Conservation (phyloP, 768 basidiomycete genomes). For the Phaeotremella fagi region DNA sequence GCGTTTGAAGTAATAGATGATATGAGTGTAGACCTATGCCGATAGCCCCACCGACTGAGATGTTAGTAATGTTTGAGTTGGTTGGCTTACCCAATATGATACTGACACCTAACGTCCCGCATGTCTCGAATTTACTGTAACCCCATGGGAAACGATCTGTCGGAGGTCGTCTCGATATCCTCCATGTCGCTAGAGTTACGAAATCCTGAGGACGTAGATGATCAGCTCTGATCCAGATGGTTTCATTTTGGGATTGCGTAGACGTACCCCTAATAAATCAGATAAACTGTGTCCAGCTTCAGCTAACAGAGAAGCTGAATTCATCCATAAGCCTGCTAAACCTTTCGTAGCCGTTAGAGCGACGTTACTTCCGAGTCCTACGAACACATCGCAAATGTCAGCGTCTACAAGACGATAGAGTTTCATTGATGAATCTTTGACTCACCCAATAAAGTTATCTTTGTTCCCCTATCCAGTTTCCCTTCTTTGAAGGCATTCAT, state of each 20-base stretch:
- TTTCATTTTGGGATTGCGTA: too few relatives aligned
- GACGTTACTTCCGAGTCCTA: slow-evolving; percentile 74
- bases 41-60: slow-evolving; percentile 39
- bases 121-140: slow-evolving; percentile 75
- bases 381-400: background rate
- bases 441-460: slow-evolving; percentile 44
- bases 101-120: slow-evolving; percentile 87
- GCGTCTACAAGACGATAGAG: background rate
- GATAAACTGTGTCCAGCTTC: slow-evolving; percentile 74
- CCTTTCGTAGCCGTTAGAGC: slow-evolving; percentile 79
- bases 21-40: slow-evolving; percentile 77
- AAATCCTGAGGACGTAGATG: too few relatives aligned
- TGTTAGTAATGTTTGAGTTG: slow-evolving; percentile 63
- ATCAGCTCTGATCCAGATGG: too few relatives aligned
- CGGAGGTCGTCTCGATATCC: slow-evolving; percentile 73
- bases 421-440: too few relatives aligned
- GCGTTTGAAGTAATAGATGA: slow-evolving; percentile 64
- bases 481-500: slow-evolving; percentile 37
- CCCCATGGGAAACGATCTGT: slow-evolving; percentile 56
- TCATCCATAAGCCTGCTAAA: slow-evolving; percentile 75
- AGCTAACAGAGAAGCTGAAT: slow-evolving; percentile 83
- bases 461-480: slow-evolving; percentile 40
- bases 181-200: slow-evolving; percentile 84
- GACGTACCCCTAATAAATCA: slow-evolving; percentile 41
- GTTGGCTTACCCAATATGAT: slow-evolving; percentile 66